phyloP scores from a whole-genome alignment of 1,284 basidiomycete species.

The Inonotus hispidus region DNA sequence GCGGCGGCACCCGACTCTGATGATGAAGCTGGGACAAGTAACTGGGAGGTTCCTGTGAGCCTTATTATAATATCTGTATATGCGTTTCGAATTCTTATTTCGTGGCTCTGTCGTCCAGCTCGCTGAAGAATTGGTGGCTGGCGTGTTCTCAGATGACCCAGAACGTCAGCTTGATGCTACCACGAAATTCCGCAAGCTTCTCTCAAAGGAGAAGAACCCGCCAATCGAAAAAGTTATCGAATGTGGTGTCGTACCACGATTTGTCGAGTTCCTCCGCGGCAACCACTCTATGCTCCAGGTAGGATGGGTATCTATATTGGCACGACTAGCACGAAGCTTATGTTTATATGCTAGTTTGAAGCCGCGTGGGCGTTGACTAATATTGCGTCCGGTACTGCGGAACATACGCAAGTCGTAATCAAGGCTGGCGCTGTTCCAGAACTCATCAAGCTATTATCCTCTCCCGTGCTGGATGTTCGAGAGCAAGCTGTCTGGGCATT shows the following conservation, averaged over 20 bases:
- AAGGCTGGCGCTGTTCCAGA: conserved; percentile 93
- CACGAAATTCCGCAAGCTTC: conserved; percentile 94
- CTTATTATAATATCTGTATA: conserved; percentile 20
- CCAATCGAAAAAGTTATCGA: conserved; percentile 99
- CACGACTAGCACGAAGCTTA: neutral
- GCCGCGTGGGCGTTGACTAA: conserved; percentile 99
- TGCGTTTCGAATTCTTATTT: conserved; percentile 17
- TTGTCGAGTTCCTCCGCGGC: conserved; percentile 89
- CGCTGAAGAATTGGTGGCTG: conserved; percentile 88
- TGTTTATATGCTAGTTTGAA: conserved; percentile 68
- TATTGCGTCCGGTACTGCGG: conserved; percentile 98
- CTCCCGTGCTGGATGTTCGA: conserved; percentile 84
- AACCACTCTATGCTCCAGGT: conserved; percentile 96
- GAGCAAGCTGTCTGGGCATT: conserved; percentile 98
- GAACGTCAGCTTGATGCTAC: conserved; percentile 95
- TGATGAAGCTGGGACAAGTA: conserved; percentile 69
- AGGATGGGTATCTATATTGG: conserved; percentile 22
- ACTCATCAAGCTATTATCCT: conserved; percentile 91
- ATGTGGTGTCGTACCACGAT: conserved; percentile 95
- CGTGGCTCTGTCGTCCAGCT: conserved; percentile 44
- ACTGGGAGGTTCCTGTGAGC: conserved; percentile 75
- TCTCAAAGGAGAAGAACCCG: conserved; percentile 99
- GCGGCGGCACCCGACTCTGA: conserved; percentile 74
- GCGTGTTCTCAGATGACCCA: conserved; percentile 88
- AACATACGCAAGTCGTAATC: conserved; percentile 98